Evolutionary conservation across 352 stramenopile genomes (phyloP), one percentile per base, ranked within the genome.

Genomic region (Phytophthora sp.): DNA sequence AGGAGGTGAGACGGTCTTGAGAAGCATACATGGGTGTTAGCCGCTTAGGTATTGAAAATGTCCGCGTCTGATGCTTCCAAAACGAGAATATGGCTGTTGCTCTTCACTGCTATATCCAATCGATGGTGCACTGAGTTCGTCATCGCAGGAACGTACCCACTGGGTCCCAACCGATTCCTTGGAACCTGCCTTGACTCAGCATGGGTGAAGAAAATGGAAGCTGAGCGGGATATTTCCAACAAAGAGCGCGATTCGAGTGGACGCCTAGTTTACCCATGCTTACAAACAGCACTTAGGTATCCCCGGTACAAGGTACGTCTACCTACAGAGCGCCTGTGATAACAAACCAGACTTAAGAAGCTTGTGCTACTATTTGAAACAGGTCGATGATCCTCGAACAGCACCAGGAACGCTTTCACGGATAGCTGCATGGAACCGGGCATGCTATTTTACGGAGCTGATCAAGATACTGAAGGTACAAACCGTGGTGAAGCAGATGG

Each of bases 141-240:
- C 8, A 10, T n/a, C 30, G 30, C 30, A 35, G 30, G 10, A 35
- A 35, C 30, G 15, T 9, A n/a, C 30, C 15, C 30, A n/a, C 10
- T 15, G 11, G 54, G 61, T 11, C 72, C 72, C 3, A 85, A 84
- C 35, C 63, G 71, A 11, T 83, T 84, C 21, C 52, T 87, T 1
- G 77, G 75, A 18, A 72, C 77, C 2, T 89, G 79, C 42, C 65
- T 89, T 4, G 66, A 53, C 12, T 23, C 65, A 1, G 20, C 24
- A 1, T 87, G 80, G 80, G 77, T 81, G 23, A 10, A 27, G 11
- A 23, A 44, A 11, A 70, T 77, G 44, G 69, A 78, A 54, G 13
- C 20, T 1, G 38, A 62, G n/a, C 50, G 66, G 12, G 49, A 45
- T 0, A 27, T 83, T 4, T 64, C 65, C 0, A 50, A 45, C 15